Base-by-base conservation (phyloP, 2,329 filamentous ascomycete genomes). In the Trichoderma gracile region DNA sequence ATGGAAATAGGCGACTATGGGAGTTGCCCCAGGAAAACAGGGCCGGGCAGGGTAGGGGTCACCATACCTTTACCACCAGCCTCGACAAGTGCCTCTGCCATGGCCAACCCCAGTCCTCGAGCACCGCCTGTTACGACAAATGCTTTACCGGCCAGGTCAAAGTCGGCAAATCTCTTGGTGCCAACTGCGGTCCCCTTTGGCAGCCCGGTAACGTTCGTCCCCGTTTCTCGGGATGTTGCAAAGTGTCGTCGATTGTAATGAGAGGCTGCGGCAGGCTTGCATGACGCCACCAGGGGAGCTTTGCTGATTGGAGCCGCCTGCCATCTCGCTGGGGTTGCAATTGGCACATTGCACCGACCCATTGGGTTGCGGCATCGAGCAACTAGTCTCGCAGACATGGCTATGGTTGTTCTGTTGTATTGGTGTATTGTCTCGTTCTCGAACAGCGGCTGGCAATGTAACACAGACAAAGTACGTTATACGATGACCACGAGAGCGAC, bases 31-130 rank as follows among this genome's bases (percentile, higher is more conserved):
- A n/a, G 4, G 10, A 40, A 7, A 3, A 8, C 2, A 19, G n/a
- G n/a, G n/a, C n/a, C n/a, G n/a, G n/a, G n/a, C n/a, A n/a, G n/a
- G n/a, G 4, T 15, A 38, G 15, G 23, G 7, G 56, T 46, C 7
- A 1, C 30, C 30, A 14, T 40, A 86, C 84, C 84, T 68, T 80
- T 90, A 25, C 89, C 91, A 21, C 91, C 90, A 25, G 90, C 90
- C 75, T 93, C 89, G 14, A 91, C 79, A 15, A 93, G 77, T 1
- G 87, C 89, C 71, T 93, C 89, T 1, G 89, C 85, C 70, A 93
- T 85, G 6, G 88, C 85, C 21, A 94, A 77, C n/a, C 90, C 90
- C 10, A 93, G 81, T 0, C 91, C 91, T 66, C 87, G 82, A 2
- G 85, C 90, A 62, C 85, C 90, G 19, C 90, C 90, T 1, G 89